Conservation (phyloP, 345 rosid species). For the Draba incana region DNA sequence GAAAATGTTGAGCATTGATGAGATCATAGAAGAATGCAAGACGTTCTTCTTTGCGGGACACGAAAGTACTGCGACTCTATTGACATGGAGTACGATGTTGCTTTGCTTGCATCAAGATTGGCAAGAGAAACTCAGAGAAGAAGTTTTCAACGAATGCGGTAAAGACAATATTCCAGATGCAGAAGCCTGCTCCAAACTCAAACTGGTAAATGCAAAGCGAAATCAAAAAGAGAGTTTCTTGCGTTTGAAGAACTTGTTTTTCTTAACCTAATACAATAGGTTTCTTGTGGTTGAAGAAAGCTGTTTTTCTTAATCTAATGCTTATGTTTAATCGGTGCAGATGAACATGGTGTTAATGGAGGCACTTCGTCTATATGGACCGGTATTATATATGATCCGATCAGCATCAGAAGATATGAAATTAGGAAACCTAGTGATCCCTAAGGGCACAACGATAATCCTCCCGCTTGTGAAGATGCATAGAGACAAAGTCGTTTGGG, state of each 20-base stretch:
- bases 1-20: constrained; percentile 43
- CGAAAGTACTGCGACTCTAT: constrained; percentile 47
- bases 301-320: not conserved
- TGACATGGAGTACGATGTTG: constrained; percentile 62
- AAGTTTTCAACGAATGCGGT: constrained; percentile 50
- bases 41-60: constrained; percentile 60
- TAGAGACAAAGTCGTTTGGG: constrained; percentile 55
- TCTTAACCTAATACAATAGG: not conserved
- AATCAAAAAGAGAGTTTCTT: no score
- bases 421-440: constrained; percentile 53
- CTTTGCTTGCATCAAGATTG: constrained; percentile 56
- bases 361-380: constrained; percentile 61
- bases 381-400: constrained; percentile 42
- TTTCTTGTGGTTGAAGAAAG: constrained; percentile 26
- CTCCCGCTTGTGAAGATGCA: constrained; percentile 47
- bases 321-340: constrained; percentile 29
- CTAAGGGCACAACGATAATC: constrained; percentile 43
- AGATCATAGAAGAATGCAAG: constrained; percentile 67
- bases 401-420: constrained; percentile 47
- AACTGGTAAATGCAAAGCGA: constrained; percentile 22
- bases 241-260: not conserved
- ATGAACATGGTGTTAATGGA: constrained; percentile 66
- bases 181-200: constrained; percentile 49
- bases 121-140: constrained; percentile 64
- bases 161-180: constrained; percentile 45